A percentile compares a stretch with the other conserved stretches of the same genome.
These are phyloP conservation scores for Penicillium decumbens DNA, from an alignment of 2,329 filamentous ascomycete species.

Conservation along the genomic window DNA sequence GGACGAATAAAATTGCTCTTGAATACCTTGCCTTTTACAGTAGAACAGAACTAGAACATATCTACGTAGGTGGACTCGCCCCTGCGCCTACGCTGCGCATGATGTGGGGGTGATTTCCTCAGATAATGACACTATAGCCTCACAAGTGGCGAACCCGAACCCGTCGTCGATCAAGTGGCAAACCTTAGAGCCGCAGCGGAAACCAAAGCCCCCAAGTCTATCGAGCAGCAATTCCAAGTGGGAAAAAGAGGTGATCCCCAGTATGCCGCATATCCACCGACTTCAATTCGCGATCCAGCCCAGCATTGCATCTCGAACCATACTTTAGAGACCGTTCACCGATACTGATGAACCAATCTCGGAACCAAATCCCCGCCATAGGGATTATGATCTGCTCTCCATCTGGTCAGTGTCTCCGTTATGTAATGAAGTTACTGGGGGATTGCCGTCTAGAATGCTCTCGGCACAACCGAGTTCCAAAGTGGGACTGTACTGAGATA, in stretches of 20 bases:
- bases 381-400: not conserved
- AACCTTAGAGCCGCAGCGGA: not conserved
- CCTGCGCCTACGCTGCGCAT: too few species aligned
- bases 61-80: too few species aligned
- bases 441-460: not conserved
- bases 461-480: not conserved
- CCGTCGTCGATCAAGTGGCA: not conserved
- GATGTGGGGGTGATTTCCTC: too few species aligned
- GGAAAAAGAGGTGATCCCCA: not conserved
- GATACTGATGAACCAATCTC: not conserved
- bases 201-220: not conserved
- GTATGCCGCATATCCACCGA: not conserved
- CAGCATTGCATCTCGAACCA: too few species aligned
- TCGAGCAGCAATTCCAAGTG: not conserved
- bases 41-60: not conserved
- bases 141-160: not conserved
- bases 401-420: not conserved
- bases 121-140: not conserved
- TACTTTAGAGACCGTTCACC: too few species aligned
- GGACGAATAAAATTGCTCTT: slow-evolving; percentile 13
- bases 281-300: too few species aligned
- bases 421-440: not conserved
- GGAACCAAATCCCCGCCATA: not conserved
- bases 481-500: not conserved
- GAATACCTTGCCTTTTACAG: not conserved